Evolutionary conservation across 2,329 filamentous ascomycete genomes (phyloP).

Genomic region (Verticillium tricorpus): DNA sequence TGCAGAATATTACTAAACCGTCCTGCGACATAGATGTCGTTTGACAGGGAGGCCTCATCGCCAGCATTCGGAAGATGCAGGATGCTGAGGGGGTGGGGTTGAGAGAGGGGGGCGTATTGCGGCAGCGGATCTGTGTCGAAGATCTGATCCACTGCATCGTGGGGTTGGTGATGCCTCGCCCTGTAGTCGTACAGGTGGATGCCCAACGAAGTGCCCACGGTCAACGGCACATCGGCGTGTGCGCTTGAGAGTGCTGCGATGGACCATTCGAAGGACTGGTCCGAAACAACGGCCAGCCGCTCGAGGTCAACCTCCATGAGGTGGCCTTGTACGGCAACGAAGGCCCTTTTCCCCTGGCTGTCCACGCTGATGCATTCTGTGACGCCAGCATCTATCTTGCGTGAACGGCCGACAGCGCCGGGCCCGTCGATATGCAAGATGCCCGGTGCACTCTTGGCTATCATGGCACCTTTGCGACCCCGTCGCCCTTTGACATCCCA

Average conservation of each 20-base stretch:
- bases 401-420: slow-evolving; percentile 43
- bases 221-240: slow-evolving; percentile 64
- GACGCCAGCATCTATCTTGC: slow-evolving; percentile 66
- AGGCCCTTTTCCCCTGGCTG: slow-evolving; percentile 61
- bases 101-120: slow-evolving; percentile 67
- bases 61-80: slow-evolving; percentile 65
- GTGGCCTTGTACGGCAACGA: slow-evolving; percentile 72
- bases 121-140: slow-evolving; percentile 50
- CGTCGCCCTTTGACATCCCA: slow-evolving; percentile 69
- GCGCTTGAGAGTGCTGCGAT: slow-evolving; percentile 78
- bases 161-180: slow-evolving; percentile 25
- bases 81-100: slow-evolving; percentile 78
- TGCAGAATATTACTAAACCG: slow-evolving; percentile 84
- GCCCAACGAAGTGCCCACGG: slow-evolving; percentile 76
- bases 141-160: slow-evolving; percentile 18
- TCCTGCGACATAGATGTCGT: slow-evolving; percentile 83
- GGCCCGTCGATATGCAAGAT: slow-evolving; percentile 58
- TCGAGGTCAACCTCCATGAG: slow-evolving; percentile 79
- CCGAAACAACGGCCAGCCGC: slow-evolving; percentile 64
- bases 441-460: slow-evolving; percentile 61
- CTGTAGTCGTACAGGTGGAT: slow-evolving; percentile 81
- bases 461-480: slow-evolving; percentile 53
- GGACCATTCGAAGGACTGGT: slow-evolving; percentile 71
- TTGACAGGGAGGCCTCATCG: slow-evolving; percentile 51
- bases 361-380: slow-evolving; percentile 83